Conservation (phyloP, 495 filamentous ascomycete species). For the Xylaria acuta region DNA sequence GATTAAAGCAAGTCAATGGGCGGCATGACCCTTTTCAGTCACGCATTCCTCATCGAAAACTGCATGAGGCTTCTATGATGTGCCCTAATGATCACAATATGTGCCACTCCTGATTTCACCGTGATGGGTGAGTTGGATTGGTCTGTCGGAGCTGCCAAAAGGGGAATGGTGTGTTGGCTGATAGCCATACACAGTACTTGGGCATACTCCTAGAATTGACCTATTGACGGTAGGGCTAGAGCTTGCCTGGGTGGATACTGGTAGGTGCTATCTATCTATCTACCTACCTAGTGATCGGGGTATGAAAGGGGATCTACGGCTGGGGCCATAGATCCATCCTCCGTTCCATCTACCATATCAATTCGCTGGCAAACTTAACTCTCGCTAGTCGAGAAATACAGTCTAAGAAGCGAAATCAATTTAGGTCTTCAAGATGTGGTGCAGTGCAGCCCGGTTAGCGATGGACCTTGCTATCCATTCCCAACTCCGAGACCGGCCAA, state of each 20-base stretch:
- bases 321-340: no score
- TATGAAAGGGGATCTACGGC: no score
- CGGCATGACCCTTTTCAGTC: constrained; percentile 9
- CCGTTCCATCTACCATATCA: neutral
- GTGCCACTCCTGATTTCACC: neutral
- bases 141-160: constrained; percentile 20
- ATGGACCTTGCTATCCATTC: neutral
- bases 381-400: neutral
- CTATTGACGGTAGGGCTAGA: no score
- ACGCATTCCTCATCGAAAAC: neutral
- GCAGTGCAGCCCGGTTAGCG: neutral
- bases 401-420: neutral
- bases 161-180: neutral
- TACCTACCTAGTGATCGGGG: no score
- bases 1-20: neutral
- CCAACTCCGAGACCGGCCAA: constrained; percentile 15
- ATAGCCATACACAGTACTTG: neutral
- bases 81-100: neutral
- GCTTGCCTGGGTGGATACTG: no score
- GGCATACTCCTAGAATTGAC: neutral
- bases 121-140: neutral
- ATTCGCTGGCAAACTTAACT: neutral
- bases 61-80: neutral
- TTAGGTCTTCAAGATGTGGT: neutral
- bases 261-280: no score